Evolutionary conservation across 257 asterid species (phyloP), one percentile per base, ranked within the genome.

Genomic region (Linaria vulgaris): DNA sequence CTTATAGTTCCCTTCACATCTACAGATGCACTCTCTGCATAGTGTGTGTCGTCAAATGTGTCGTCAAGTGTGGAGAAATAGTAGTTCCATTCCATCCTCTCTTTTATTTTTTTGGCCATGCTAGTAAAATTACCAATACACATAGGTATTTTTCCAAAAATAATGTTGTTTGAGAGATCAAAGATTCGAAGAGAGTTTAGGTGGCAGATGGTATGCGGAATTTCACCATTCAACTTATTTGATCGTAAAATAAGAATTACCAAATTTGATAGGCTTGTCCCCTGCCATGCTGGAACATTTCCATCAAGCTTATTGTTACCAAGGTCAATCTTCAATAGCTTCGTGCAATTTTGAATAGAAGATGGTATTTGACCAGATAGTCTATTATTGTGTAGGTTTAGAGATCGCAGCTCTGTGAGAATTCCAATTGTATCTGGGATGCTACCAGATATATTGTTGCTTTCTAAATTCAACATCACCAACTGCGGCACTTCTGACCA

Each of bases 321-420:
- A 12, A 62, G 12, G 60, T 63, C 69, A 25, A 63, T 12, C 60
- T 63, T 63, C 59, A 31, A 0, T 24, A 63, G 37, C 6, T 5
- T 4, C 2, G 59, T 19, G 50, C 60, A 66, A 0, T 41, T 54
- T 9, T 41, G 55, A 17, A 66, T 5, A 22, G 63, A n/a, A 12
- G 17, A 10, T 9, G 70, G 63, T 54, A 54, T 23, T 41, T 54
- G 56, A 3, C 63, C 70, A 8, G 56, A 66, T 16, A 56, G 14
- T 12, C 19, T 54, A n/a, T 56, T 56, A 27, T 56, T 56, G n/a
- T 6, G 34, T 8, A 55, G 51, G 44, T 55, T 31, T 63, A 66
- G 54, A 15, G 38, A 12, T 57, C 4, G 15, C 11, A 54, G 9
- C 15, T 39, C 2, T 12, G 8, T 11, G 6, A 65, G 63, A 54